Conservation (phyloP, 768 basidiomycete genomes). For the Tylopilus vinaceipallidus region DNA sequence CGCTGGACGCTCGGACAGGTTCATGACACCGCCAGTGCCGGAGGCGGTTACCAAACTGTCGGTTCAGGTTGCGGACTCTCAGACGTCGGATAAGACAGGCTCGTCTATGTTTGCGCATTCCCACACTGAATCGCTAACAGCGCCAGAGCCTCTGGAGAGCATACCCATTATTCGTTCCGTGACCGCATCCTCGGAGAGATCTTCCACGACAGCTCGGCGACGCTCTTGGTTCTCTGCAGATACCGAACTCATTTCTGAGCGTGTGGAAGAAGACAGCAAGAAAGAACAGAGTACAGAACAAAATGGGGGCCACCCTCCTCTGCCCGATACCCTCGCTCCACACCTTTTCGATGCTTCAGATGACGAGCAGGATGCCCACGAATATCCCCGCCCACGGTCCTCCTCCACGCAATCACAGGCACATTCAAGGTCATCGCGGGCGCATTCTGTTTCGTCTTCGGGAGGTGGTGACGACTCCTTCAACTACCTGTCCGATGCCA, state of each 20-base stretch:
- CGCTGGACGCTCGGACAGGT: conserved; percentile 49
- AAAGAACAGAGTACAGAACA: conserved; percentile 34
- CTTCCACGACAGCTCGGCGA: conserved; percentile 35
- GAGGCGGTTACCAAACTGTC: conserved; percentile 5
- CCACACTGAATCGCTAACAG: conserved; percentile 32
- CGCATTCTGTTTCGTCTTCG: conserved; percentile 36
- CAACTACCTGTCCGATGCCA: conserved; percentile 35
- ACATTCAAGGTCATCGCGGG: conserved; percentile 32
- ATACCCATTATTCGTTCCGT: conserved; percentile 22
- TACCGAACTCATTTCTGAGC: conserved; percentile 32
- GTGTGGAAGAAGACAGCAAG: conserved; percentile 26
- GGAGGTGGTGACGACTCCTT: conserved; percentile 25
- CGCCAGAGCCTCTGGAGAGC: conserved; percentile 21
- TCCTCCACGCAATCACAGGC: conserved; percentile 44
- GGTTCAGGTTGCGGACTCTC: conserved; percentile 22
- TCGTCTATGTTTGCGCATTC: conserved; percentile 15
- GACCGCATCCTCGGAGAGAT: conserved; percentile 22
- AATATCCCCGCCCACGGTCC: conserved; percentile 35
- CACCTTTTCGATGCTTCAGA: conserved; percentile 15
- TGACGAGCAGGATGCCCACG: conserved; percentile 18
- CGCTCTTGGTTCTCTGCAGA: conserved; percentile 57
- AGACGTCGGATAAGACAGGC: conserved; percentile 36
- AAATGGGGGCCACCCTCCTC: conserved; percentile 31
- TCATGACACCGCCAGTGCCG: conserved; percentile 11
- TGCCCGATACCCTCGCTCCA: conserved; percentile 5